Percentiles rank a stretch among this genome's conserved stretches.
phyloP scores from a whole-genome alignment of 768 basidiomycete genomes.

The Daedalea quercina region DNA sequence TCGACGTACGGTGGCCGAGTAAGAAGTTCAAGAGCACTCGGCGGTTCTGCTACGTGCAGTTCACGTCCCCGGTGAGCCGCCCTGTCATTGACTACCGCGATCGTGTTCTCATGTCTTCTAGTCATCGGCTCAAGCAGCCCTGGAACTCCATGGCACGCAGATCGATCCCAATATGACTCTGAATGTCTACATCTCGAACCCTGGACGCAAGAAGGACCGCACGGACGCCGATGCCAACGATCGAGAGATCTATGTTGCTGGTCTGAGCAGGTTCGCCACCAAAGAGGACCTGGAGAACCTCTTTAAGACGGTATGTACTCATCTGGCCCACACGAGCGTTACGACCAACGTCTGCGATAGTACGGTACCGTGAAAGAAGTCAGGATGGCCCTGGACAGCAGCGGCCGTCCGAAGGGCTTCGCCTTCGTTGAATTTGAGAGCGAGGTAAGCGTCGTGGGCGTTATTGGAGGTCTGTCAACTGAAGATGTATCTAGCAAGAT shows the following conservation, averaged over 20 bases:
- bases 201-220: constrained; percentile 82
- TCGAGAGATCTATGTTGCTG: constrained; percentile 83
- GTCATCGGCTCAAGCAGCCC: constrained; percentile 64
- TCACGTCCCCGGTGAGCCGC: constrained; percentile 65
- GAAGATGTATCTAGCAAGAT: constrained; percentile 40
- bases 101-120: constrained; percentile 19
- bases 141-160: constrained; percentile 76
- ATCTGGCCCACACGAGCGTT: background rate
- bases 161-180: constrained; percentile 62
- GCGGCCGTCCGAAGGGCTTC: constrained; percentile 72
- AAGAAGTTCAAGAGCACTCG: constrained; percentile 91
- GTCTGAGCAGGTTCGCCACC: constrained; percentile 71
- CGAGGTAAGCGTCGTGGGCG: constrained; percentile 43
- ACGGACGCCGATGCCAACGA: constrained; percentile 83
- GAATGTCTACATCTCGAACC: constrained; percentile 84
- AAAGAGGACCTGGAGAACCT: constrained; percentile 73
- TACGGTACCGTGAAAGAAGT: constrained; percentile 81
- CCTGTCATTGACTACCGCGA: background rate
- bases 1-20: constrained; percentile 97
- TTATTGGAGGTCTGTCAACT: background rate
- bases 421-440: constrained; percentile 89
- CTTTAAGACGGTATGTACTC: constrained; percentile 60
- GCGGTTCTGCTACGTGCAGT: constrained; percentile 94
- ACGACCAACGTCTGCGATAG: constrained; percentile 32
- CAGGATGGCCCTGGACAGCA: constrained; percentile 67